Evolutionary conservation across 2,329 filamentous ascomycete genomes (phyloP).

Genomic region (Trichoderma guizhouense): DNA sequence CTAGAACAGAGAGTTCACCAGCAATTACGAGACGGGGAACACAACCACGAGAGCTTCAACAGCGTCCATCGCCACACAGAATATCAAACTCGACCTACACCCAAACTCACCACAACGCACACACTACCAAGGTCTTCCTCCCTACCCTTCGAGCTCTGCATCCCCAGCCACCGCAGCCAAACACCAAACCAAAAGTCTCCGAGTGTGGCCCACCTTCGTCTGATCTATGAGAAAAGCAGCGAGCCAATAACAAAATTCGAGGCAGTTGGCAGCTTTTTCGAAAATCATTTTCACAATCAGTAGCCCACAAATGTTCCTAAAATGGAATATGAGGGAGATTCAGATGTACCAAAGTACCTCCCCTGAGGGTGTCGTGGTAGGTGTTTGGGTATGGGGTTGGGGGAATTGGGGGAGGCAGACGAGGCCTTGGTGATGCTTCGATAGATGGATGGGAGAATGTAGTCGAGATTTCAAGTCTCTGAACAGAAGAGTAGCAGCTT

Average conservation of each 20-base stretch:
- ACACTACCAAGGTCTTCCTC: not conserved
- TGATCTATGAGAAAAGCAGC: not conserved
- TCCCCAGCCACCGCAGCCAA: not conserved
- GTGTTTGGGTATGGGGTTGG: not conserved
- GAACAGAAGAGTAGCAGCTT: not conserved
- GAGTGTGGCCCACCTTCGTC: slow-evolving; percentile 26
- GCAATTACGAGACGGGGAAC: not conserved
- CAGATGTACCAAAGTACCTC: not conserved
- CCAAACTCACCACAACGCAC: not conserved
- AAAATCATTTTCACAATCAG: not conserved
- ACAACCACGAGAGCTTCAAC: not conserved
- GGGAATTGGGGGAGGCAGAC: not conserved
- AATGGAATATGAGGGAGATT: not conserved
- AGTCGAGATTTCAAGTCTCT: not conserved
- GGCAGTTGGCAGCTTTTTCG: not conserved
- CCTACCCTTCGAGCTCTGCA: not conserved
- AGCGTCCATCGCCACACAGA: not conserved
- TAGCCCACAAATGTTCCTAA: not conserved
- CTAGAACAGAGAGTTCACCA: not conserved
- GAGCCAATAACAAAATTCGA: not conserved
- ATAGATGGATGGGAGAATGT: not conserved
- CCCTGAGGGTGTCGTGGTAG: not conserved
- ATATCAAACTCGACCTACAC: not conserved
- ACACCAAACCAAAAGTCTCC: slow-evolving; percentile 19
- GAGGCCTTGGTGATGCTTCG: not conserved